Percentiles rank a stretch among this genome's conserved stretches.
Evolutionary conservation across 2,329 filamentous ascomycete genomes (phyloP).

Genomic region (Coniella vitis): DNA sequence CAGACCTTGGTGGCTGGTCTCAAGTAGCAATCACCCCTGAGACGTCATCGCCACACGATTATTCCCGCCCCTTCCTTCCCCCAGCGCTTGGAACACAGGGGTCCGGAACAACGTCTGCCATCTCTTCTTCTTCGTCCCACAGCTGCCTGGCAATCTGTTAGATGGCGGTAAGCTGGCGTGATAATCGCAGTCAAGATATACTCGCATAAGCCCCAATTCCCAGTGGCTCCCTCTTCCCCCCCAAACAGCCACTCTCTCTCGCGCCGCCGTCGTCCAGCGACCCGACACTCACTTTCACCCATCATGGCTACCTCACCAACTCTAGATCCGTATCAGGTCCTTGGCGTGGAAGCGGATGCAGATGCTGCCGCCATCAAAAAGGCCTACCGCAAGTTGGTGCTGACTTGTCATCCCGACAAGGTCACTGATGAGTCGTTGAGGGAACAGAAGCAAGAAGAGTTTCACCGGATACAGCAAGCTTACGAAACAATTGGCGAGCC

Average conservation of each 20-base stretch:
- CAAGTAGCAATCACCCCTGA: slow-evolving; percentile 1
- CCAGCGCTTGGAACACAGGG: slow-evolving; percentile 9
- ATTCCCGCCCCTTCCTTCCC: slow-evolving; percentile 8
- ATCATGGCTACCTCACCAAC: slow-evolving; percentile 43
- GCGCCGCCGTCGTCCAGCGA: slow-evolving; percentile 4
- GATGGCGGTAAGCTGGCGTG: slow-evolving; percentile 4
- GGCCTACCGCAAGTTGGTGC: slow-evolving; percentile 76
- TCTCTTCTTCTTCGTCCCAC: neutral
- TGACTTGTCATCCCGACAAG: slow-evolving; percentile 90
- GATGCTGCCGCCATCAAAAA: slow-evolving; percentile 65
- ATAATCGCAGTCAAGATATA: slow-evolving; percentile 1
- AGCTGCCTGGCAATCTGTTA: slow-evolving; percentile 1
- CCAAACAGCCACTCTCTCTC: slow-evolving; percentile 9
- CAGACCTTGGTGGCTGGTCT: slow-evolving; percentile 5
- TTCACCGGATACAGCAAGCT: slow-evolving; percentile 85
- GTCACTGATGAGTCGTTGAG: slow-evolving; percentile 72
- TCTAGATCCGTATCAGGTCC: slow-evolving; percentile 71
- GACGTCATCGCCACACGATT: slow-evolving; percentile 17
- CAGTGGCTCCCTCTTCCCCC: slow-evolving; percentile 2
- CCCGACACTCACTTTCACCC: slow-evolving; percentile 12
- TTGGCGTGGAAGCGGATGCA: slow-evolving; percentile 69
- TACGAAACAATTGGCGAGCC: slow-evolving; percentile 88
- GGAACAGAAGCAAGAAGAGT: slow-evolving; percentile 74
- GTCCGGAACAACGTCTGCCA: neutral
- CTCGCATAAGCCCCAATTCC: slow-evolving; percentile 7